Conservation (phyloP, 305 asterid species). For the Lippia alba region DNA sequence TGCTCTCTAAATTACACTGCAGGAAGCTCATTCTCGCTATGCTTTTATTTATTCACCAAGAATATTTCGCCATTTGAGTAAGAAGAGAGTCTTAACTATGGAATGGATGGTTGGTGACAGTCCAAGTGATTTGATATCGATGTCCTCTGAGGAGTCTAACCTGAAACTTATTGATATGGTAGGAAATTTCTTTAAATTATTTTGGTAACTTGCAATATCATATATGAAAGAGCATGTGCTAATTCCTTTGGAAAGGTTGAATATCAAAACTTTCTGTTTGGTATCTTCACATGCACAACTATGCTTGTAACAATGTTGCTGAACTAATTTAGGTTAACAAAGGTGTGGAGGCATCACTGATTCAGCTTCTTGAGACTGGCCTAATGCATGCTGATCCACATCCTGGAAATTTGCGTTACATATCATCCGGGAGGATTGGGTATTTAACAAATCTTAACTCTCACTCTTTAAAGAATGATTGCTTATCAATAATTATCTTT, state of each 20-base stretch:
- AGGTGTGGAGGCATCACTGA: constrained; percentile 90
- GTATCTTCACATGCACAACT: constrained; percentile 14
- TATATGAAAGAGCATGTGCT: constrained; percentile 17
- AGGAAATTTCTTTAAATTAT: constrained; percentile 24
- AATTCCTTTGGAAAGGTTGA: constrained; percentile 5
- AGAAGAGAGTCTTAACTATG: constrained; percentile 87
- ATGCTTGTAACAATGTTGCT: constrained; percentile 36
- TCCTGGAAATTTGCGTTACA: constrained; percentile 90
- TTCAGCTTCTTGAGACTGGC: constrained; percentile 98
- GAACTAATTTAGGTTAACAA: constrained; percentile 69
- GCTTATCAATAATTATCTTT: constrained; percentile 10
- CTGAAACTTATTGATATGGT: constrained; percentile 67
- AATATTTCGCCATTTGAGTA: constrained; percentile 68
- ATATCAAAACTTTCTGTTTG: constrained; percentile 20
- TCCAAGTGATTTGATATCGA: constrained; percentile 70
- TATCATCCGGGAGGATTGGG: constrained; percentile 85
- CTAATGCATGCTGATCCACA: constrained; percentile 97
- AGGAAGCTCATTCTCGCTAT: constrained; percentile 81
- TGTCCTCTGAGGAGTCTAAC: constrained; percentile 58
- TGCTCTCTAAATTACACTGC: constrained; percentile 42
- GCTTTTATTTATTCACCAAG: constrained; percentile 75
- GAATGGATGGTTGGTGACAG: constrained; percentile 98
- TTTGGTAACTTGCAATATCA: constrained; percentile 21
- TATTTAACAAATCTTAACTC: constrained; percentile 41
- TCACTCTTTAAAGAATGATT: constrained; percentile 7